Conservation (phyloP, 75 land plant species). For the Pinus albicaulis region DNA sequence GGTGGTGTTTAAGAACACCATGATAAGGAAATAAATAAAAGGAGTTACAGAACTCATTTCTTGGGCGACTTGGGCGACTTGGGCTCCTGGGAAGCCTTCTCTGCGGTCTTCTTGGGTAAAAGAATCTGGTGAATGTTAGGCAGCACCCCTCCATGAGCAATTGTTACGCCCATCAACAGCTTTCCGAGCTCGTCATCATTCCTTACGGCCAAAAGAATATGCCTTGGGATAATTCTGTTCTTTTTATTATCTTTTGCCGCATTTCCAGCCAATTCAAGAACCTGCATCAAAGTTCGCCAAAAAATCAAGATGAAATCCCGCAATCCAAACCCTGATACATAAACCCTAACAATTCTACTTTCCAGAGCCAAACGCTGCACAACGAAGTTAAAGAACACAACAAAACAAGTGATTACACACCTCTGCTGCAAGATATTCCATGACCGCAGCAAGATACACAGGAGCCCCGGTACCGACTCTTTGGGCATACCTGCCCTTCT, state of each 20-base stretch:
- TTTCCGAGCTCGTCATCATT: constrained; percentile 32
- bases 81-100: constrained; percentile 13
- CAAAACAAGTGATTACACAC: neutral
- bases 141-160: constrained; percentile 33
- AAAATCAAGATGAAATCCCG: neutral
- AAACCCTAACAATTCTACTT: neutral
- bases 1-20: constrained; percentile 6
- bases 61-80: constrained; percentile 18
- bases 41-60: neutral
- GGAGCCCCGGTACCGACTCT: constrained; percentile 34
- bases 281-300: neutral
- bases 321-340: neutral
- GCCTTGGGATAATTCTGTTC: constrained; percentile 31
- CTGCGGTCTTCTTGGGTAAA: constrained; percentile 19
- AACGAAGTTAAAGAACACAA: neutral
- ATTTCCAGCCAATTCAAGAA: constrained; percentile 35
- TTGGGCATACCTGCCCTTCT: constrained; percentile 31
- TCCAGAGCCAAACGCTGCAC: neutral
- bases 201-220: constrained; percentile 30
- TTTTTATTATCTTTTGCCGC: constrained; percentile 37
- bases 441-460: constrained; percentile 37
- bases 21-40: too few relatives aligned
- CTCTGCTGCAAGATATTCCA: constrained; percentile 41
- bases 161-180: constrained; percentile 25
- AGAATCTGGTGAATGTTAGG: constrained; percentile 26